phyloP scores from a whole-genome alignment of 2,329 filamentous ascomycete genomes.

The Colletotrichum tanaceti region DNA sequence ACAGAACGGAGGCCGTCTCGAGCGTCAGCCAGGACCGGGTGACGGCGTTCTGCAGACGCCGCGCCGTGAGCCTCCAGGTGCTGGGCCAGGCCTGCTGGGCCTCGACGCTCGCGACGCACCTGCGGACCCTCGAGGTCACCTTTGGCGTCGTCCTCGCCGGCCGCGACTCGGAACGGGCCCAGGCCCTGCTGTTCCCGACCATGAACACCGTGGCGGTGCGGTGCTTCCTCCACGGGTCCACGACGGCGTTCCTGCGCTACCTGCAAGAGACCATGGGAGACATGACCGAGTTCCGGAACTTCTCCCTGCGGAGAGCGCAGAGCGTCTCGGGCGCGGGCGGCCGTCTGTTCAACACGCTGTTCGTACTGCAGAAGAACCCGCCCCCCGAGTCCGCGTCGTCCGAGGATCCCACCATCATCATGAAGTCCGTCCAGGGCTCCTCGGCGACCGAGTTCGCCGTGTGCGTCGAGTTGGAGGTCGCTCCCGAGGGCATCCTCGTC shows the following conservation, averaged over 20 bases:
- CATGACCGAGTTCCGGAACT: constrained; percentile 79
- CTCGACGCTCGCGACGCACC: constrained; percentile 72
- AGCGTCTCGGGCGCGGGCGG: constrained; percentile 46
- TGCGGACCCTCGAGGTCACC: constrained; percentile 75
- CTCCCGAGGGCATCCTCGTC: constrained; percentile 62
- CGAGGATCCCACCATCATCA: constrained; percentile 59
- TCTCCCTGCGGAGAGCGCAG: constrained; percentile 78
- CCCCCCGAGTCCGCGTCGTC: constrained; percentile 13
- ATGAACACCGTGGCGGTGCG: constrained; percentile 91
- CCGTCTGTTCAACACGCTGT: constrained; percentile 66
- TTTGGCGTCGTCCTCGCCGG: constrained; percentile 89
- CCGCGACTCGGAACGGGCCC: constrained; percentile 77
- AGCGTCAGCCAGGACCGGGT: constrained; percentile 41
- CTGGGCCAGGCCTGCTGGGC: constrained; percentile 83
- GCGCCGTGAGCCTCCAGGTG: constrained; percentile 79
- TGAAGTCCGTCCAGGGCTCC: constrained; percentile 71
- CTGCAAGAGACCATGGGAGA: constrained; percentile 76
- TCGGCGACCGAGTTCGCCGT: constrained; percentile 84
- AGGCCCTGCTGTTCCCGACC: constrained; percentile 81
- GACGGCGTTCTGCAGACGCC: constrained; percentile 70
- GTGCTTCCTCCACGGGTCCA: constrained; percentile 76
- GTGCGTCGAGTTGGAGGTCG: constrained; percentile 82
- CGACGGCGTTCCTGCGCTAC: constrained; percentile 73
- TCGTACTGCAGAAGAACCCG: constrained; percentile 63
- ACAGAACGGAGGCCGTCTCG: constrained; percentile 55